phyloP scores from a whole-genome alignment of 495 filamentous ascomycete species.

The Lasiosphaeria hispida region DNA sequence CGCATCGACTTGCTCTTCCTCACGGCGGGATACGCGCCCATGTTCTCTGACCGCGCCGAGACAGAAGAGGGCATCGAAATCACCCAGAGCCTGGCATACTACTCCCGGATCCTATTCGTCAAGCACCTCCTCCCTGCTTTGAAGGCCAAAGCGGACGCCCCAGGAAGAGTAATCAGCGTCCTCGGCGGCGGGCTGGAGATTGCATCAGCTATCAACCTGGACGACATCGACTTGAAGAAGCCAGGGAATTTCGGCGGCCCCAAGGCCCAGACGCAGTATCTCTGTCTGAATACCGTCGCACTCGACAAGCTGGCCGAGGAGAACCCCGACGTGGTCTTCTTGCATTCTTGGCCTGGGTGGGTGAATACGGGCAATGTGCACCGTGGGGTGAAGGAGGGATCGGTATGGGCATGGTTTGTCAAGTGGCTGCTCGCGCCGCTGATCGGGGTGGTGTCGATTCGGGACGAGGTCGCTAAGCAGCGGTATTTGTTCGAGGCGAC shows the following conservation, averaged over 20 bases:
- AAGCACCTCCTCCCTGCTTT: slow-evolving; percentile 31
- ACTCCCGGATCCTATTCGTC: slow-evolving; percentile 35
- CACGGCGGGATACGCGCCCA: slow-evolving; percentile 38
- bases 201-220: slow-evolving; percentile 19
- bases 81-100: slow-evolving; percentile 32
- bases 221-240: slow-evolving; percentile 37
- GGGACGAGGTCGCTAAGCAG: slow-evolving; percentile 30
- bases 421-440: slow-evolving; percentile 25
- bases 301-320: slow-evolving; percentile 31
- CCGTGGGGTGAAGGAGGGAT: slow-evolving; percentile 25
- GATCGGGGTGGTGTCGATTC: slow-evolving; percentile 15
- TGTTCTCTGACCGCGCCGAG: slow-evolving; percentile 28
- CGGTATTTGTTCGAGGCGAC: slow-evolving; percentile 33
- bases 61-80: slow-evolving; percentile 31
- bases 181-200: slow-evolving; percentile 35
- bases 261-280: slow-evolving; percentile 19
- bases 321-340: slow-evolving; percentile 33
- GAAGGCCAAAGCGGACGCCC: slow-evolving; percentile 18
- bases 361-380: slow-evolving; percentile 38
- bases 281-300: slow-evolving; percentile 18
- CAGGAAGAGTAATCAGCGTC: slow-evolving; percentile 33
- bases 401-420: slow-evolving; percentile 22
- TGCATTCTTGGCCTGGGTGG: slow-evolving; percentile 38
- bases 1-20: slow-evolving; percentile 37
- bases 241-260: slow-evolving; percentile 28